Evolutionary conservation across 495 filamentous ascomycete genomes (phyloP), one percentile per base, ranked within the genome.

Genomic region (Neurospora sublineolata): DNA sequence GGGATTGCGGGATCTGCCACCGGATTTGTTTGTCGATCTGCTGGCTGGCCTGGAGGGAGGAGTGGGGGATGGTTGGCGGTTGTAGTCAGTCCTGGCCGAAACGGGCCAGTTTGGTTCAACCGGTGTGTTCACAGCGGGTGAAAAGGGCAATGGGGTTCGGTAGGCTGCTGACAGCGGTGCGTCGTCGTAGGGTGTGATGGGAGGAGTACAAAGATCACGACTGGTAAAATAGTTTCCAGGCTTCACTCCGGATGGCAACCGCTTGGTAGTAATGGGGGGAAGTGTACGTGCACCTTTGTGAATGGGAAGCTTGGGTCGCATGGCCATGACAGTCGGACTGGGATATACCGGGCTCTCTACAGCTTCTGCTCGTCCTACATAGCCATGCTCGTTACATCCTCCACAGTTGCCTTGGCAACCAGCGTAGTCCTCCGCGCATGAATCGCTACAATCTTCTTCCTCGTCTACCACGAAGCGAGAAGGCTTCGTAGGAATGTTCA

Each of bases 21-120:
- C 52, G 18, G 52, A 64, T 18, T 33, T 68, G 70, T 18, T 30
- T 44, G 33, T 37, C 60, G 60, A 37, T 68, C 70, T 46, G 20
- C 72, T 73, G 18, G 37, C n/a, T 20, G 73, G 69, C 60, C 72
- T 71, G 16, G 69, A 60, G 11, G 72, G 68, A 36, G 33, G 38
- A 37, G 67, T 70, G 16, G 70, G 72, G n/a, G 70, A 40, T 18
- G 70, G 52, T 30, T 68, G 67, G 33, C 70, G 40, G 16, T 58
- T 41, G 23, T 67, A 70, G 30, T 76, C 72, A n/a, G 71, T 71
- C 68, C 69, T 74, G 18, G 41, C 71, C 4, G 74, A 73, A 7
- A 68, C 37, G 14, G 75, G 75, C 75, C 75, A 77, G 20, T 70
- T 68, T 14, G 74, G 68, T 16, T 77, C 75, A n/a, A 75, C 75